Conservation (phyloP, 2,329 filamentous ascomycete genomes). For the Ophiocordyceps camponoti-saundersi region DNA sequence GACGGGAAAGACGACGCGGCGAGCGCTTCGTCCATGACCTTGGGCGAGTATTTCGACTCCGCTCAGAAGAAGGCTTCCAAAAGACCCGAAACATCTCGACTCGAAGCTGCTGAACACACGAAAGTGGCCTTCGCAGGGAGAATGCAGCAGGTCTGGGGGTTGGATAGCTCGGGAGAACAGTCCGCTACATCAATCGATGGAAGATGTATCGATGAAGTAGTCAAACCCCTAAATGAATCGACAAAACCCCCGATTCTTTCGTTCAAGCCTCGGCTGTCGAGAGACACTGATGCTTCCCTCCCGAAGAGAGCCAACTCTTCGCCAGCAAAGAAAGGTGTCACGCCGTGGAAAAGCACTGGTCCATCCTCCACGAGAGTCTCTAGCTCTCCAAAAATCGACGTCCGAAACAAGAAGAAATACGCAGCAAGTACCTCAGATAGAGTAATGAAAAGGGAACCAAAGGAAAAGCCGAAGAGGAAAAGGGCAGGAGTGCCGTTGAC, state of each 20-base stretch:
- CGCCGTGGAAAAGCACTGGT: background rate
- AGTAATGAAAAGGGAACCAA: background rate
- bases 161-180: background rate
- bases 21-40: background rate
- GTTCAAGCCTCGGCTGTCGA: too few species aligned
- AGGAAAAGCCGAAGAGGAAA: slow-evolving; percentile 3
- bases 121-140: background rate
- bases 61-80: background rate
- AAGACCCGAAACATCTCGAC: background rate
- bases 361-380: background rate
- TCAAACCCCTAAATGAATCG: too few species aligned
- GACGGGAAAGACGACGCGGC: background rate
- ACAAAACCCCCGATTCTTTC: too few species aligned
- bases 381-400: background rate
- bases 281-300: too few species aligned
- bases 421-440: background rate
- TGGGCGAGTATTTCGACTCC: background rate
- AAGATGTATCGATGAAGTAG: too few species aligned
- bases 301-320: background rate
- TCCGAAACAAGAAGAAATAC: background rate
- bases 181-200: background rate
- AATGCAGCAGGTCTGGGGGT: background rate
- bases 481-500: slow-evolving; percentile 3
- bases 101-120: background rate
- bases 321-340: background rate